Base-by-base conservation (phyloP, 2,329 filamentous ascomycete species). In the Dissoconium aciculare region DNA sequence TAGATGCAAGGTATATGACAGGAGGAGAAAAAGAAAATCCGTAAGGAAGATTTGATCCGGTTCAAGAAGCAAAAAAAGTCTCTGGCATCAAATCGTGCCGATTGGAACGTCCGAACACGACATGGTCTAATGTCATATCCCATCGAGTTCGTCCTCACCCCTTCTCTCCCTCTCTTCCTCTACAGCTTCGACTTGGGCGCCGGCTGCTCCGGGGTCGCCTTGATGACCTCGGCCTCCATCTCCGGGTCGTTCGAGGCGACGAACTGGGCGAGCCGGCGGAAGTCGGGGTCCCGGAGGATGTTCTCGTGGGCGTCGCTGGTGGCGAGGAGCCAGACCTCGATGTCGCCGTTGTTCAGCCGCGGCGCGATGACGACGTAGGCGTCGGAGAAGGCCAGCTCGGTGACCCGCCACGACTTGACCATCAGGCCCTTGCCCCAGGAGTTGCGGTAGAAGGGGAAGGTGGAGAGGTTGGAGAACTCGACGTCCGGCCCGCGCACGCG, bases 401-500 rank as follows among this genome's bases (percentile, higher is more conserved):
- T 28, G 4, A 33, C 19, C 11, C 37, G 15, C n/a, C 15, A 28
- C 5, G 26, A 24, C 11, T 21, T 23, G 5, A 34, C 23, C 14
- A 33, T 19, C 14, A 40, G 15, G 5, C 34, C 35, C 15, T 30
- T 30, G 8, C 37, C 37, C 34, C 35, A 40, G 5, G 26, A 11
- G 15, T 35, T 24, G 6, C 30, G 29, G 30, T 37, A 37, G 24
- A 40, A 35, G 1, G 34, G 17, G 3, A 33, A 17, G 21, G 36
- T 31, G 11, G 27, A 19, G 8, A 28, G 19, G 26, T 37, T 32
- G 21, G 28, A 28, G 14, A 37, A 30, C 17, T 40, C 37, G 19
- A 40, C 17, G 28, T 40, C 37, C 10, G 35, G 31, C 5, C 34
- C 37, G 27, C 36, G 36, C 11, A 37, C 35, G 8, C 37, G 34